Conservation (phyloP, 257 asterid species). For the Schizonepeta tenuifolia region DNA sequence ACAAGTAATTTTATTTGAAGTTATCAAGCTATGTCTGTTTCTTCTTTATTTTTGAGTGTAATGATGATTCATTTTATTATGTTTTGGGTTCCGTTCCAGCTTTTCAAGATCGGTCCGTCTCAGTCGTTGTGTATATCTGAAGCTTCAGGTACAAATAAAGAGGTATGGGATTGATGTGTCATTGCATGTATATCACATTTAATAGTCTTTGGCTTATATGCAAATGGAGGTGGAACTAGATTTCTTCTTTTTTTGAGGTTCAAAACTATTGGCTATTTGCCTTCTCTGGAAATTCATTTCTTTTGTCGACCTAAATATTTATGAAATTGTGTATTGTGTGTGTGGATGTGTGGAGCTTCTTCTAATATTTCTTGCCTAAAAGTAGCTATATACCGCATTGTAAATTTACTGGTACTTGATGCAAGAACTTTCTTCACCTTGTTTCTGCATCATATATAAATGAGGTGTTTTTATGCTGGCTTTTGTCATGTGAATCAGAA, state of each 20-base stretch:
- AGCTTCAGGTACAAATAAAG: constrained; percentile 63
- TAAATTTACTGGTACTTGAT: constrained; percentile 2
- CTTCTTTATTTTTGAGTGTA: not conserved
- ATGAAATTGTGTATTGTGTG: not conserved
- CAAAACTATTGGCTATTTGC: constrained; percentile 7
- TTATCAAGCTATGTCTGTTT: constrained; percentile 20
- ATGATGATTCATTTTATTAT: constrained; percentile 28
- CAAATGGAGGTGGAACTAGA: not conserved
- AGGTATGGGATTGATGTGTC: constrained; percentile 51
- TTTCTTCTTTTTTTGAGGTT: constrained; percentile 18
- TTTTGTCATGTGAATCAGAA: constrained; percentile 68
- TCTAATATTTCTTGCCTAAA: not conserved
- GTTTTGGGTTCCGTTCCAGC: constrained; percentile 52
- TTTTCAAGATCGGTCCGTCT: constrained; percentile 72
- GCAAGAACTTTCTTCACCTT: not conserved
- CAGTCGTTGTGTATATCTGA: constrained; percentile 76
- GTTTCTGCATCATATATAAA: constrained; percentile 31
- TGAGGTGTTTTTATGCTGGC: constrained; percentile 37
- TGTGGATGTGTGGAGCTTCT: constrained; percentile 16
- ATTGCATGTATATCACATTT: constrained; percentile 5
- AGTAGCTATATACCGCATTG: not conserved
- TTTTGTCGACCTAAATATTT: constrained; percentile 10
- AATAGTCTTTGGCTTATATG: not conserved
- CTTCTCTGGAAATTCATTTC: not conserved
- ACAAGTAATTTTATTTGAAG: constrained; percentile 16